Conservation (phyloP, 768 basidiomycete genomes). For the Amylocystis lapponica region DNA sequence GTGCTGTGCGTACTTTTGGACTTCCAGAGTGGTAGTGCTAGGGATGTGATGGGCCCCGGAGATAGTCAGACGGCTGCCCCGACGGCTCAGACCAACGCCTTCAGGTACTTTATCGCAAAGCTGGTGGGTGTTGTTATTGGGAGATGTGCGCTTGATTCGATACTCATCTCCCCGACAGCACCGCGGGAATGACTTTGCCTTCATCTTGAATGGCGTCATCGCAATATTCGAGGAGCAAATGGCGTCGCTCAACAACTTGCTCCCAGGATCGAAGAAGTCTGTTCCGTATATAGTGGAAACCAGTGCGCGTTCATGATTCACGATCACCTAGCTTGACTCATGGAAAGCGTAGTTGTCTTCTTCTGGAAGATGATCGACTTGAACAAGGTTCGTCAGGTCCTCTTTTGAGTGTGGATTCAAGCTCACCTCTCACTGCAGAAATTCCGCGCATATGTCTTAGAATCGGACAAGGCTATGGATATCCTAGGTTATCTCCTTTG, state of each 20-base stretch:
- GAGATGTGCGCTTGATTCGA: too few species aligned
- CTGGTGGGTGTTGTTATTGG: slow-evolving; percentile 43
- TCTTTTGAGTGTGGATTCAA: background rate
- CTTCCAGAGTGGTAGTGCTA: slow-evolving; percentile 73
- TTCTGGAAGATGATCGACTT: slow-evolving; percentile 91
- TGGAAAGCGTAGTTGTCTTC: slow-evolving; percentile 51
- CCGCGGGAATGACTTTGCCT: slow-evolving; percentile 82
- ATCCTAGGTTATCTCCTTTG: slow-evolving; percentile 74
- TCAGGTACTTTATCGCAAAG: slow-evolving; percentile 89
- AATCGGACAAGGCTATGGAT: slow-evolving; percentile 75
- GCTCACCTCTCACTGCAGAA: slow-evolving; percentile 49
- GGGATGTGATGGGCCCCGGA: slow-evolving; percentile 45
- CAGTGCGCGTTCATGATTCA: slow-evolving; percentile 45
- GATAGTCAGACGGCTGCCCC: slow-evolving; percentile 43
- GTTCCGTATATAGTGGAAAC: slow-evolving; percentile 80
- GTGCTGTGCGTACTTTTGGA: slow-evolving; percentile 71
- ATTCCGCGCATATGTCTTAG: slow-evolving; percentile 75
- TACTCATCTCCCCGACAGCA: slow-evolving; percentile 45
- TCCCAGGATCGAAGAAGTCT: slow-evolving; percentile 83
- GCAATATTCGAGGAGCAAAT: slow-evolving; percentile 72
- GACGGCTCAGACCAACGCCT: slow-evolving; percentile 74
- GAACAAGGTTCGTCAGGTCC: slow-evolving; percentile 90
- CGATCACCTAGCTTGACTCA: background rate
- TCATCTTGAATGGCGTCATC: slow-evolving; percentile 69
- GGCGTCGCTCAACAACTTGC: slow-evolving; percentile 61